phyloP scores from a whole-genome alignment of 768 basidiomycete species.

The Lentinula lateritia region DNA sequence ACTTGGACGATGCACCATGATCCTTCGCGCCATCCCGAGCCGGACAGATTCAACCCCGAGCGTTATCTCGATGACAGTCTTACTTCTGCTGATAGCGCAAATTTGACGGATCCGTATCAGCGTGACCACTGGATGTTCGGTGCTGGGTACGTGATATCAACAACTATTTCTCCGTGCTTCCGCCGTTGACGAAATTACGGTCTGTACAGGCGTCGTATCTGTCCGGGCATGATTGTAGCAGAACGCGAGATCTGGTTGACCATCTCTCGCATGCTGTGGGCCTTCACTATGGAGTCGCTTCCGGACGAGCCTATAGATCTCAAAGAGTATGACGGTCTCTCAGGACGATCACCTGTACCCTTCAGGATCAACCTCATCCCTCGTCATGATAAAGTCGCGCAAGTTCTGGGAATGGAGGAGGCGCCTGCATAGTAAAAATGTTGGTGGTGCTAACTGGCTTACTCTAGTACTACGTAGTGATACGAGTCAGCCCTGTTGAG shows the following conservation, averaged over 20 bases:
- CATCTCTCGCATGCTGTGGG: slow-evolving; percentile 29
- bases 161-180: background rate
- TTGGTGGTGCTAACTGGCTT: background rate
- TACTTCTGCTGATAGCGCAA: slow-evolving; percentile 25
- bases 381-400: slow-evolving; percentile 11
- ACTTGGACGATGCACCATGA: slow-evolving; percentile 19
- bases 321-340: slow-evolving; percentile 27
- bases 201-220: slow-evolving; percentile 20
- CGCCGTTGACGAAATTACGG: background rate
- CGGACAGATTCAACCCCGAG: slow-evolving; percentile 22
- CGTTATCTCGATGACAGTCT: slow-evolving; percentile 25
- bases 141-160: slow-evolving; percentile 21
- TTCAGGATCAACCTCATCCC: slow-evolving; percentile 17
- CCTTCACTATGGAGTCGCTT: slow-evolving; percentile 21
- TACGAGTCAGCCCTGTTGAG: no score
- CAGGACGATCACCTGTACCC: slow-evolving; percentile 26
- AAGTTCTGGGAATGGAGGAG: slow-evolving; percentile 5
- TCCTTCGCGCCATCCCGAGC: slow-evolving; percentile 24
- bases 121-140: slow-evolving; percentile 34
- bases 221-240: slow-evolving; percentile 28
- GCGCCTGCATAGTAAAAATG: background rate
- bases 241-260: slow-evolving; percentile 29
- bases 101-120: slow-evolving; percentile 20
- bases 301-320: slow-evolving; percentile 28
- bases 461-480: no score